These are phyloP conservation scores for Trichosporon ovoides DNA, from an alignment of 1,284 basidiomycete species.

Conservation along the genomic window DNA sequence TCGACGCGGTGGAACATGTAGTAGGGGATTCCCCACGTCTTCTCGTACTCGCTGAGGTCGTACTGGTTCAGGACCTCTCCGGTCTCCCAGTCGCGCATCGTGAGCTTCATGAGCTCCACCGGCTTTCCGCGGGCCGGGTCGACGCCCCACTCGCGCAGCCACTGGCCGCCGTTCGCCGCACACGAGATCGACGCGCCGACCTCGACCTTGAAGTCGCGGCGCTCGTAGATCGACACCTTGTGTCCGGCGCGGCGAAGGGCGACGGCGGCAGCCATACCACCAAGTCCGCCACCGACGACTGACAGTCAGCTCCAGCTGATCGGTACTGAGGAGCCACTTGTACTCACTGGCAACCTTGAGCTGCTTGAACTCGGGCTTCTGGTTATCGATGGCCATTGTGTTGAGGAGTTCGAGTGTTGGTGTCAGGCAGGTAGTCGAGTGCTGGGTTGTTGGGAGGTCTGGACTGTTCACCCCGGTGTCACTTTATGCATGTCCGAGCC, in stretches of 20 bases:
- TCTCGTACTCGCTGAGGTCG: slow-evolving; percentile 33
- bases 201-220: slow-evolving; percentile 37
- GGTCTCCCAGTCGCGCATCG: slow-evolving; percentile 39
- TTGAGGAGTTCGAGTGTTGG: neutral
- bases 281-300: slow-evolving; percentile 38
- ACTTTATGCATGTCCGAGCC: neutral
- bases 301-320: neutral
- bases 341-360: slow-evolving; percentile 17
- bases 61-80: slow-evolving; percentile 38
- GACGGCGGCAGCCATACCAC: slow-evolving; percentile 33
- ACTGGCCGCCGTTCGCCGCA: slow-evolving; percentile 34
- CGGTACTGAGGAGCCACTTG: too few relatives aligned
- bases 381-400: neutral
- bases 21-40: slow-evolving; percentile 38
- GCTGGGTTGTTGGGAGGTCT: neutral
- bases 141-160: slow-evolving; percentile 39
- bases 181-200: slow-evolving; percentile 43
- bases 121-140: slow-evolving; percentile 31
- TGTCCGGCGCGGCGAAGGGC: slow-evolving; percentile 37
- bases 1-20: slow-evolving; percentile 45
- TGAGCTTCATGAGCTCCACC: slow-evolving; percentile 34
- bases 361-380: slow-evolving; percentile 13
- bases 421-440: neutral
- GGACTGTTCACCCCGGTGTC: neutral
- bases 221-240: slow-evolving; percentile 36